Evolutionary conservation across 345 rosid species (phyloP).

Genomic region (Citrus inodora): DNA sequence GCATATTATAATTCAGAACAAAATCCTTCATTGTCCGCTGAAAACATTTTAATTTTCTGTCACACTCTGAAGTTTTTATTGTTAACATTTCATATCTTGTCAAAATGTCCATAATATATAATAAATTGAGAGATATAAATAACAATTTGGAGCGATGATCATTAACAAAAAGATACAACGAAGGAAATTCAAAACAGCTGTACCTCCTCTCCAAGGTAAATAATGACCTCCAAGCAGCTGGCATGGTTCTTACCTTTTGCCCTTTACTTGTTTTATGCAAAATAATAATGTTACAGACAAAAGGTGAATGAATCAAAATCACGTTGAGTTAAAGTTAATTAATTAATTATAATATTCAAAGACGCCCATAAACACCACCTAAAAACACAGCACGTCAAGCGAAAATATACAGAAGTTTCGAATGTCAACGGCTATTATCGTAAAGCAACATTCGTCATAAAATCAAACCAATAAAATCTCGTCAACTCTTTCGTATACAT

Average conservation of each 20-base stretch:
- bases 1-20: no score
- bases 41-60: no score
- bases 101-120: no score
- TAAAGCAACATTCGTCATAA: not conserved
- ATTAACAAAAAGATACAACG: no score
- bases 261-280: not conserved
- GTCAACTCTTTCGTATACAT: not conserved
- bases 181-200: not conserved
- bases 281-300: not conserved
- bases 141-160: no score
- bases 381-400: not conserved
- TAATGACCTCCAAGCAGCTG: not conserved
- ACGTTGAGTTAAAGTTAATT: not conserved
- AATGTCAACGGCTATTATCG: constrained; percentile 18
- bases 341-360: not conserved
- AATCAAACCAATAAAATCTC: not conserved
- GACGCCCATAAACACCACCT: not conserved
- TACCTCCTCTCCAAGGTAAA: no score
- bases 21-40: no score
- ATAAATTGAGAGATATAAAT: no score
- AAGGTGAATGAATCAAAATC: not conserved
- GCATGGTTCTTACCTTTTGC: not conserved
- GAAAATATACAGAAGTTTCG: constrained; percentile 1
- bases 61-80: no score
- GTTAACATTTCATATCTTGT: no score